A percentile compares a stretch with the other conserved stretches of the same genome.
Conservation (phyloP, 1,284 basidiomycete genomes). For the Pyrrhoderma lamaoense region DNA sequence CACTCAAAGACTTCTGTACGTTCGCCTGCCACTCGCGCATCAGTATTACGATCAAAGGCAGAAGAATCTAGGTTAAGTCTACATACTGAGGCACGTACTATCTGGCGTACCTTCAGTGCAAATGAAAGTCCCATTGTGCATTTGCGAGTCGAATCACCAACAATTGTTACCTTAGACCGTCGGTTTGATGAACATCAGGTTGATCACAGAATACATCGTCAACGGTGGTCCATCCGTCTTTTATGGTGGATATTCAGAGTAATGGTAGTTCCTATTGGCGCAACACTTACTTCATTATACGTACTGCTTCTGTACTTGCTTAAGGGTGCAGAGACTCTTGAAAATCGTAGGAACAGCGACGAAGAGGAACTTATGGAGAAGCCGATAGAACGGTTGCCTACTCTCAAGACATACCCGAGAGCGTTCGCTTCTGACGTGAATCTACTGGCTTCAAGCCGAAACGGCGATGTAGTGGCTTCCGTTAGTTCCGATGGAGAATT, state of each 20-base stretch:
- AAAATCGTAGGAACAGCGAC: constrained; percentile 57
- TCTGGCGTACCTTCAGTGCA: constrained; percentile 84
- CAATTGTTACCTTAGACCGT: constrained; percentile 48
- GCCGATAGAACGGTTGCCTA: constrained; percentile 39
- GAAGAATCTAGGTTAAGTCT: constrained; percentile 25
- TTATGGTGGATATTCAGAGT: constrained; percentile 74
- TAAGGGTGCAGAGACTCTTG: constrained; percentile 87
- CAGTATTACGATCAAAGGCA: constrained; percentile 28
- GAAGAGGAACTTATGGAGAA: constrained; percentile 28
- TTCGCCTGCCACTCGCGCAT: constrained; percentile 26
- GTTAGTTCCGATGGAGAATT: constrained; percentile 76
- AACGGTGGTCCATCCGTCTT: constrained; percentile 40
- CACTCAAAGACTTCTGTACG: constrained; percentile 26
- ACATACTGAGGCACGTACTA: constrained; percentile 46
- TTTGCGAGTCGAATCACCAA: constrained; percentile 73
- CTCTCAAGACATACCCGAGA: constrained; percentile 68
- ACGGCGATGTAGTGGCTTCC: constrained; percentile 57
- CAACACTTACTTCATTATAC: constrained; percentile 72
- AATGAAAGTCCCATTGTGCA: constrained; percentile 63
- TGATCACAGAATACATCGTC: constrained; percentile 31
- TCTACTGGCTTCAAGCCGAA: constrained; percentile 61
- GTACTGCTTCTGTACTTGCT: constrained; percentile 81
- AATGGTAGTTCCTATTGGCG: constrained; percentile 77
- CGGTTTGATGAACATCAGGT: constrained; percentile 27
- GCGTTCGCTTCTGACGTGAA: constrained; percentile 78